Conservation (phyloP, 306 rosid species). For the Leucaena leucocephala region DNA sequence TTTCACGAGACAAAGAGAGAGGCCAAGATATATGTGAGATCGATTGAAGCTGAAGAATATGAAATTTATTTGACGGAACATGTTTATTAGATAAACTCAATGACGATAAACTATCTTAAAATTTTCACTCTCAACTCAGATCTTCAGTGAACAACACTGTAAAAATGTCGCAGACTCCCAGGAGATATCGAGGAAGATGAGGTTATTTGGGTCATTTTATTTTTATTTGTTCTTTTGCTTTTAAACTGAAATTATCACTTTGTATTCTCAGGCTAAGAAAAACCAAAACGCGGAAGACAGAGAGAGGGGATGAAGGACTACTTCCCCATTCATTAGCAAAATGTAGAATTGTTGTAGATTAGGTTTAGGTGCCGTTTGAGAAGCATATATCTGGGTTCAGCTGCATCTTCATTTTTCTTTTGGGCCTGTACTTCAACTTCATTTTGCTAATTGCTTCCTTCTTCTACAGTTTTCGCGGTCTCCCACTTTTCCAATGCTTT, state of each 20-base stretch:
- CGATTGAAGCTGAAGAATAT: not conserved
- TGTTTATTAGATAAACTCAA: too few relatives aligned
- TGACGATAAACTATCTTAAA: too few relatives aligned
- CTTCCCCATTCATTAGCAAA: not conserved
- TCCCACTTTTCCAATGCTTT: constrained; percentile 20
- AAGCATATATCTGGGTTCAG: not conserved
- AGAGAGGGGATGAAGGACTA: not conserved
- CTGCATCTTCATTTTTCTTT: not conserved
- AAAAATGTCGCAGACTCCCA: not conserved
- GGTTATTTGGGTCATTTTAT: not conserved
- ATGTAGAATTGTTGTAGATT: not conserved
- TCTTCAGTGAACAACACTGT: not conserved
- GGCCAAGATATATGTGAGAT: not conserved
- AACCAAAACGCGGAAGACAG: not conserved
- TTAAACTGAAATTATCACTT: not conserved
- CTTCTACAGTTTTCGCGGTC: not conserved
- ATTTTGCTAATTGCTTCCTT: not conserved
- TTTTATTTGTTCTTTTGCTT: not conserved
- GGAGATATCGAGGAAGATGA: not conserved
- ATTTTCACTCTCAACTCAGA: too few relatives aligned
- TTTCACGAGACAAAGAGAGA: not conserved
- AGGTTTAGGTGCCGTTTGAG: not conserved
- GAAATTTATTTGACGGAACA: too few relatives aligned
- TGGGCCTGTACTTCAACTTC: not conserved
- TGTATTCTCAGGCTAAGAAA: not conserved